Percentiles rank a stretch among this genome's conserved stretches.
These are phyloP conservation scores for Lupinus albus DNA, from an alignment of 306 rosid genomes.

Conservation along the genomic window DNA sequence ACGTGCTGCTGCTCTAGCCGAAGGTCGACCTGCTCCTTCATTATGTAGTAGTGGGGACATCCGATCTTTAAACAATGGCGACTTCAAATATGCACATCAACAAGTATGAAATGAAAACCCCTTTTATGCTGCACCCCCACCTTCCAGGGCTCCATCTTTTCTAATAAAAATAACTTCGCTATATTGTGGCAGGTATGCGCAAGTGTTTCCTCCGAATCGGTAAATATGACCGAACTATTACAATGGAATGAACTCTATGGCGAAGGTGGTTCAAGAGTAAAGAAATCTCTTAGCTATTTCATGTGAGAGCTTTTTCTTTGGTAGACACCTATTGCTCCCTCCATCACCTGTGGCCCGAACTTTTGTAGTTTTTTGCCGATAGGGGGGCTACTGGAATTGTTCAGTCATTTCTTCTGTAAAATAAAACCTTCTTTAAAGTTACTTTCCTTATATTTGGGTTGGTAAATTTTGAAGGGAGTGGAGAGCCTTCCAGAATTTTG, in stretches of 20 bases:
- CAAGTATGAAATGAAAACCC: constrained; percentile 50
- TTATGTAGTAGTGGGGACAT: constrained; percentile 73
- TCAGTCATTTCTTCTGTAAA: constrained; percentile 39
- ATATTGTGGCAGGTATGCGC: constrained; percentile 68
- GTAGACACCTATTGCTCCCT: constrained; percentile 38
- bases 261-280: constrained; percentile 89
- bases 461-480: constrained; percentile 44
- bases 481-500: constrained; percentile 47
- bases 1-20: constrained; percentile 66
- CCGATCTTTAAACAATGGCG: constrained; percentile 74
- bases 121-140: background rate
- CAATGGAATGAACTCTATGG: constrained; percentile 93
- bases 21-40: constrained; percentile 75
- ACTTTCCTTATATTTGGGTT: constrained; percentile 40
- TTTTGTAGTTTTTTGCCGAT: constrained; percentile 33
- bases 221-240: constrained; percentile 76
- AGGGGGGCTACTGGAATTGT: constrained; percentile 37
- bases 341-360: constrained; percentile 38
- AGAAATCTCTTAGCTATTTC: constrained; percentile 85
- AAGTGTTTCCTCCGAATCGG: constrained; percentile 82
- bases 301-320: constrained; percentile 51
- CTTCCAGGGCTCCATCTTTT: background rate
- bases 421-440: constrained; percentile 41
- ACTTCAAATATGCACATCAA: constrained; percentile 77
- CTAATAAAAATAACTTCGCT: background rate